These are phyloP conservation scores for Fonsecaea nubica DNA, from an alignment of 2,329 filamentous ascomycete species.

Conservation along the genomic window DNA sequence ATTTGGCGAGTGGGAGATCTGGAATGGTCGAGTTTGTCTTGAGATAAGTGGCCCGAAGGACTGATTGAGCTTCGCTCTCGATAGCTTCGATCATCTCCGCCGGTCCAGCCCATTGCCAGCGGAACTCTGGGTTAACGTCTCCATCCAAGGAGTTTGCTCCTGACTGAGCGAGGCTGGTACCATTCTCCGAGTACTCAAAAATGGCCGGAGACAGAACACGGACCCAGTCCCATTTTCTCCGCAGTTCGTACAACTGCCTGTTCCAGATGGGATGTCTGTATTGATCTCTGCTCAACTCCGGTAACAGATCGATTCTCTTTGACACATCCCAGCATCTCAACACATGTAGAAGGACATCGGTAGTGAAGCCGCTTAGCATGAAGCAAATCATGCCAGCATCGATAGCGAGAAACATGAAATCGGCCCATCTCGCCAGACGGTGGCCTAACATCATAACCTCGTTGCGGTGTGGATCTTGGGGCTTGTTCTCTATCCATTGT, in stretches of 20 bases:
- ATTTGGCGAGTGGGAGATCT: constrained; percentile 48
- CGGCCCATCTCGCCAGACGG: constrained; percentile 84
- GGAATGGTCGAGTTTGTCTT: constrained; percentile 20
- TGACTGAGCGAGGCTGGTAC: constrained; percentile 49
- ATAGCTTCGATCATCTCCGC: constrained; percentile 38
- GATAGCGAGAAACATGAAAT: constrained; percentile 82
- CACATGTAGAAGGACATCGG: constrained; percentile 79
- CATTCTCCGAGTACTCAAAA: constrained; percentile 72
- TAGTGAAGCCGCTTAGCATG: constrained; percentile 84
- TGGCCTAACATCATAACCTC: constrained; percentile 38
- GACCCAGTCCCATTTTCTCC: constrained; percentile 85
- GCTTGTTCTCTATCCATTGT: constrained; percentile 39
- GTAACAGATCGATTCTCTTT: constrained; percentile 83
- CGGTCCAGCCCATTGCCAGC: constrained; percentile 42
- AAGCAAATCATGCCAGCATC: constrained; percentile 83
- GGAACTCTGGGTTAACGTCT: constrained; percentile 39
- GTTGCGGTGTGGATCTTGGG: constrained; percentile 38
- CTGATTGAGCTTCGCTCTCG: constrained; percentile 37
- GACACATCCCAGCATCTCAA: constrained; percentile 84
- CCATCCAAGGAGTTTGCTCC: constrained; percentile 41
- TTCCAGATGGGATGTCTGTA: constrained; percentile 91
- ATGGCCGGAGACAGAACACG: constrained; percentile 79
- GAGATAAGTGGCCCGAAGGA: constrained; percentile 30
- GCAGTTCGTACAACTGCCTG: constrained; percentile 83
- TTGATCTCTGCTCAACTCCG: constrained; percentile 86